Conservation (phyloP, 768 basidiomycete genomes). For the Lactifluus rugatus region DNA sequence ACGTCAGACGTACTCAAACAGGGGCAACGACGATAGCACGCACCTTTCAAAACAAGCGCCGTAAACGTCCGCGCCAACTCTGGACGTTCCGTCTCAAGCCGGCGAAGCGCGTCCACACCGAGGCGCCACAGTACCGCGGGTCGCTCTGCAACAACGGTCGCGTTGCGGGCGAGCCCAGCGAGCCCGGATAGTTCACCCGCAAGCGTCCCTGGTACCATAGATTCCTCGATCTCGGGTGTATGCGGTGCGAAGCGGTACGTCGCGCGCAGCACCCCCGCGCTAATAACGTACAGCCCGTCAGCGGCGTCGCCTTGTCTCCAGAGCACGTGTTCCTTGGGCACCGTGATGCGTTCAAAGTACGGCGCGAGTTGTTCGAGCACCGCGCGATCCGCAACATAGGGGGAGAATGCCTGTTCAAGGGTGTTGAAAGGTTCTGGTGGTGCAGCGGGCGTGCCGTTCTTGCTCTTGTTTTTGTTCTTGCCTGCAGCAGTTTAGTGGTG, state of each 20-base stretch:
- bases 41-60: constrained; percentile 66
- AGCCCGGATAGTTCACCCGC: constrained; percentile 88
- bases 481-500: constrained; percentile 1
- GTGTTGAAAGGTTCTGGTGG: constrained; percentile 48
- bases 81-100: constrained; percentile 60
- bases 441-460: not conserved
- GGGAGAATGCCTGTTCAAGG: constrained; percentile 69
- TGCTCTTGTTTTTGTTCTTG: constrained; percentile 9
- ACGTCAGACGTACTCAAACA: too few relatives aligned
- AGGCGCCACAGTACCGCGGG: constrained; percentile 78
- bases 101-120: constrained; percentile 43
- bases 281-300: constrained; percentile 83
- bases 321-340: constrained; percentile 50
- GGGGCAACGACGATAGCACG: too few relatives aligned
- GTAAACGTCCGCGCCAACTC: constrained; percentile 55
- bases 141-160: constrained; percentile 75
- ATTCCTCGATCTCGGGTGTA: constrained; percentile 63
- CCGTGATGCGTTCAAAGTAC: constrained; percentile 58
- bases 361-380: constrained; percentile 54
- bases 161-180: constrained; percentile 70
- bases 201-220: constrained; percentile 88
- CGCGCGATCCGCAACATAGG: constrained; percentile 49
- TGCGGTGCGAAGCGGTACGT: constrained; percentile 68
- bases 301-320: constrained; percentile 73
- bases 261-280: constrained; percentile 78